A percentile compares a stretch with the other conserved stretches of the same genome.
These are phyloP conservation scores for Umbelopsis isabellina DNA, from an alignment of 192 early-diverging fungal genomes.

Conservation along the genomic window DNA sequence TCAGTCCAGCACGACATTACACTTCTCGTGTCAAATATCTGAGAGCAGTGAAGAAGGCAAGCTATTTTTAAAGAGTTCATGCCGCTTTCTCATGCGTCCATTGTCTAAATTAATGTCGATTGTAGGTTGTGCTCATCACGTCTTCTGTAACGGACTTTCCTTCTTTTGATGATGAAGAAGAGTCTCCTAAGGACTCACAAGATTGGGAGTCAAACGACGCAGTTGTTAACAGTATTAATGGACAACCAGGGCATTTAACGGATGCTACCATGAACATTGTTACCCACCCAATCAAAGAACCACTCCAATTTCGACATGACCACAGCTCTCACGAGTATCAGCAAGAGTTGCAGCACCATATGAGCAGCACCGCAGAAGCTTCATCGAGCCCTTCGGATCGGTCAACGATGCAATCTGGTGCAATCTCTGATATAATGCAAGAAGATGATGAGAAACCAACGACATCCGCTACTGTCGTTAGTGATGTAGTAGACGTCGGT, in stretches of 20 bases:
- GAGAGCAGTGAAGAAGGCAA: slow-evolving; percentile 18
- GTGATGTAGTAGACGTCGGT: slow-evolving; percentile 6
- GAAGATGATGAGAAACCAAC: neutral
- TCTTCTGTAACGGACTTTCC: slow-evolving; percentile 10
- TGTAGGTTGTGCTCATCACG: slow-evolving; percentile 10
- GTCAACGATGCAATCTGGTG: neutral
- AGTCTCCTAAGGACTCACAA: too few relatives aligned
- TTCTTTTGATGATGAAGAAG: neutral
- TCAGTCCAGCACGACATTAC: slow-evolving; percentile 8
- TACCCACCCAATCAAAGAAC: slow-evolving; percentile 1
- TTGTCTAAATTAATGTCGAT: neutral
- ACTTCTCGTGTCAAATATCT: slow-evolving; percentile 10
- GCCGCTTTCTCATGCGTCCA: neutral
- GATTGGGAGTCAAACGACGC: neutral
- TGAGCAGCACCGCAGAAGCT: slow-evolving; percentile 7
- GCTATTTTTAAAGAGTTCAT: neutral
- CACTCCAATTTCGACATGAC: slow-evolving; percentile 13
- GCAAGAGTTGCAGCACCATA: slow-evolving; percentile 15
- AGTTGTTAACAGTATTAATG: neutral
- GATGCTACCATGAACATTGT: slow-evolving; percentile 13
- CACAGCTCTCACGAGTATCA: slow-evolving; percentile 13
- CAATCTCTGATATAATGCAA: neutral
- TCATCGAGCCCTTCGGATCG: neutral
- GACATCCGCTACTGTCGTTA: neutral
- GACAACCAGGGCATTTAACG: slow-evolving; percentile 9